These are phyloP conservation scores for Keqinozyma sinolaborantium DNA, from an alignment of 1,139 yeast species.

Conservation along the genomic window DNA sequence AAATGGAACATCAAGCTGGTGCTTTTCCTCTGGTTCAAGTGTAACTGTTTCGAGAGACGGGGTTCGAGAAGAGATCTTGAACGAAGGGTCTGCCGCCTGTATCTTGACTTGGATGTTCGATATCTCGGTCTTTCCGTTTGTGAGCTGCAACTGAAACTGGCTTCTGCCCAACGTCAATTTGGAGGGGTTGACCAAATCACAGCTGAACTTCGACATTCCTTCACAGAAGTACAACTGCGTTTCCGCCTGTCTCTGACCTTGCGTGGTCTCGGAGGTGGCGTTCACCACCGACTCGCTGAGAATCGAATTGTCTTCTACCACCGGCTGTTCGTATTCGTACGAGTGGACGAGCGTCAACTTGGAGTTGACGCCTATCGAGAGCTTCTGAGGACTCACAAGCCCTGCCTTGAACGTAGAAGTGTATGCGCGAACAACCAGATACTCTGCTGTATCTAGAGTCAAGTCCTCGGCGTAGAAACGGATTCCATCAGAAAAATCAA, in stretches of 20 bases:
- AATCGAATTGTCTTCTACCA: slow-evolving; percentile 6
- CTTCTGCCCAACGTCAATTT: slow-evolving; percentile 19
- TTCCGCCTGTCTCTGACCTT: not conserved
- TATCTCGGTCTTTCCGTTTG: slow-evolving; percentile 15
- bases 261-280: not conserved
- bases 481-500: slow-evolving; percentile 17
- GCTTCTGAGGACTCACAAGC: slow-evolving; percentile 17
- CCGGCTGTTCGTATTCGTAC: slow-evolving; percentile 1
- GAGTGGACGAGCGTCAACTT: slow-evolving; percentile 14
- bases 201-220: slow-evolving; percentile 17
- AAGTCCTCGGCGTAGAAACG: slow-evolving; percentile 4
- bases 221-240: slow-evolving; percentile 11
- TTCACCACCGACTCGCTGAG: slow-evolving; percentile 10
- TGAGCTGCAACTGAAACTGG: slow-evolving; percentile 16
- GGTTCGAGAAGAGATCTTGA: slow-evolving; percentile 11
- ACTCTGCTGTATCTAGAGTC: slow-evolving; percentile 2
- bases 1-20: slow-evolving; percentile 20
- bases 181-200: slow-evolving; percentile 16
- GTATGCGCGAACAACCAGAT: slow-evolving; percentile 16
- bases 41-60: slow-evolving; percentile 12
- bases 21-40: slow-evolving; percentile 14
- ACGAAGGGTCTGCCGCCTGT: slow-evolving; percentile 15
- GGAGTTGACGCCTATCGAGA: slow-evolving; percentile 17
- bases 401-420: slow-evolving; percentile 24
- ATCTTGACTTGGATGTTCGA: slow-evolving; percentile 13